Evolutionary conservation across 176 grass and related monocot genomes (phyloP).

Genomic region (Rhynchospora pubera): DNA sequence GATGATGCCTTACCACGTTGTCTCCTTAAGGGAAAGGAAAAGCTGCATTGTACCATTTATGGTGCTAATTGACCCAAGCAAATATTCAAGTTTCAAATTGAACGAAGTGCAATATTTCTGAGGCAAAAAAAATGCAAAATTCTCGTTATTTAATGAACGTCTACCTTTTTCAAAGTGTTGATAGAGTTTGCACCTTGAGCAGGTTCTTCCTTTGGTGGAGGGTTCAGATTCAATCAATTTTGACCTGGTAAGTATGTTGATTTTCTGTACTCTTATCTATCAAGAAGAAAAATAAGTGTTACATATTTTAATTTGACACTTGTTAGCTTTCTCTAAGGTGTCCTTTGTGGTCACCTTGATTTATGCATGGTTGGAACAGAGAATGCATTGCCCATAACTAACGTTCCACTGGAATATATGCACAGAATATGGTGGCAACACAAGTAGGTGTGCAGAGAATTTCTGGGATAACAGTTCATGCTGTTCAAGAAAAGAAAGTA

Average conservation of each 20-base stretch:
- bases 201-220: conserved; percentile 82
- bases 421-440: conserved; percentile 84
- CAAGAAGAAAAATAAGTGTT: background rate
- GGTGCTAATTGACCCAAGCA: too few relatives aligned
- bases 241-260: conserved; percentile 53
- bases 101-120: background rate
- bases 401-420: conserved; percentile 5
- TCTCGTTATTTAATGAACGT: background rate
- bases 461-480: conserved; percentile 73
- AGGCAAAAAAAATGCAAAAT: background rate
- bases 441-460: conserved; percentile 86
- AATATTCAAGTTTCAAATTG: background rate
- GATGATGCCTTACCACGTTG: background rate
- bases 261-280: background rate
- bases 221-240: conserved; percentile 70
- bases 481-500: conserved; percentile 77
- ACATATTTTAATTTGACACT: background rate
- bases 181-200: conserved; percentile 21
- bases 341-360: background rate
- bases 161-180: conserved; percentile 21
- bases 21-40: too few relatives aligned
- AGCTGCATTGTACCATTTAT: background rate
- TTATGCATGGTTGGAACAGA: background rate
- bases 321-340: background rate
- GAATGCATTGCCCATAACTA: background rate